phyloP scores from a whole-genome alignment of 2,329 filamentous ascomycete genomes.

The Phialocephala subalpina region DNA sequence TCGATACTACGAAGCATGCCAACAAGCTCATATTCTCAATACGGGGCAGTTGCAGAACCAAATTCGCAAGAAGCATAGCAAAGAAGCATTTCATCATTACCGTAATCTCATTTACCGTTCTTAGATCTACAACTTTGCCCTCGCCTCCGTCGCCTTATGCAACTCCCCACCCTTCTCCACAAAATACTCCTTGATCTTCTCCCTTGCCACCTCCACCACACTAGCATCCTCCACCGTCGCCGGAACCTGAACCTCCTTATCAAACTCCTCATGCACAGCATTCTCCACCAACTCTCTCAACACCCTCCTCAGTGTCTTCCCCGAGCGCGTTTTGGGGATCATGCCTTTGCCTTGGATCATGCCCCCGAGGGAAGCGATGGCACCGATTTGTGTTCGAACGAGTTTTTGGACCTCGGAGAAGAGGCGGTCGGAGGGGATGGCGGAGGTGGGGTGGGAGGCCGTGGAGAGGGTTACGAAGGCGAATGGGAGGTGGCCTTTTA shows the following conservation, averaged over 20 bases:
- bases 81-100: conserved; percentile 1
- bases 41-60: too few relatives aligned
- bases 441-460: conserved; percentile 58
- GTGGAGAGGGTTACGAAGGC: conserved; percentile 78
- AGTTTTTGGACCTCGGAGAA: conserved; percentile 72
- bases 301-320: conserved; percentile 87
- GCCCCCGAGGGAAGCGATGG: conserved; percentile 85
- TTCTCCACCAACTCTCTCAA: conserved; percentile 87
- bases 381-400: conserved; percentile 83
- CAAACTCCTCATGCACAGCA: conserved; percentile 75
- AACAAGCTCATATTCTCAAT: too few relatives aligned
- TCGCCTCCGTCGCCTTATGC: conserved; percentile 42
- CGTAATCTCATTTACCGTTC: neutral
- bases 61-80: neutral
- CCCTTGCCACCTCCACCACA: conserved; percentile 77
- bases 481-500: conserved; percentile 93
- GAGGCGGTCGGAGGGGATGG: conserved; percentile 55
- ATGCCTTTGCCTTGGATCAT: conserved; percentile 86
- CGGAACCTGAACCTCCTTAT: conserved; percentile 76
- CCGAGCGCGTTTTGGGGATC: conserved; percentile 92
- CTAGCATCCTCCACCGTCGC: conserved; percentile 84
- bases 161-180: conserved; percentile 46
- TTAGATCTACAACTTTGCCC: conserved; percentile 55
- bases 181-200: conserved; percentile 80
- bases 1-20: too few relatives aligned